Base-by-base conservation (phyloP, 306 rosid species). In the Leucaena leucocephala region DNA sequence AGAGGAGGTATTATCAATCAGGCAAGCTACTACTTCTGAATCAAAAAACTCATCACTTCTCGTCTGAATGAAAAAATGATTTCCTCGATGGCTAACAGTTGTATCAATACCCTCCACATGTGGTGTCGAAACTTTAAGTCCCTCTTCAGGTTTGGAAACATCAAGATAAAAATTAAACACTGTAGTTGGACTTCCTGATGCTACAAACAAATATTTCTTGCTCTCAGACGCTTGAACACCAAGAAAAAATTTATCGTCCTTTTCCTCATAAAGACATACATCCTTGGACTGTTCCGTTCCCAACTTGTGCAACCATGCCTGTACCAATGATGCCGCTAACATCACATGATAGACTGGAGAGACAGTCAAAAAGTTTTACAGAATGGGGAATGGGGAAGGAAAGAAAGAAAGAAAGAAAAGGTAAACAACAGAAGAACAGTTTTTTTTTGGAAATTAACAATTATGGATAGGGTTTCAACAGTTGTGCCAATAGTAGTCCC, bases 301-400 rank as follows among this genome's bases (percentile, higher is more conserved):
- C 88, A 94, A 75, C 79, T 81, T 86, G 88, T 92, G 98, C 72
- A 91, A 73, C 97, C 97, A 92, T 74, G 89, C 98, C 98, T 94
- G 77, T 77, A n/a, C 80, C 44, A 77, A 72, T 68, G 21, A 74
- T 55, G 49, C 27, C 4, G 42, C 80, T 46, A 83, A 55, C 75
- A 27, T 44, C 68, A 73, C 63, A 79, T 36, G 8, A 42, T 12
- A 39, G 6, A 66, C 15, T 17, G 4, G 19, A 57, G 27, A 66
- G 34, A 40, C 3, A 64, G 36, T 12, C 6, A 35, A 33, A 15
- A 19, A 42, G 6, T 33, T 63, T 14, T 33, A 35, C 10, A 35
- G 21, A 63, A 2, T 64, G 38, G 2, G 16, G 5, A 64, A 14
- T 13, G 44, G 35, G 15, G 69, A 64, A 64, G 8, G 16, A 16